A percentile compares a stretch with the other conserved stretches of the same genome.
Evolutionary conservation across 345 rosid species (phyloP).

Genomic region (Anastatica hierochuntica): DNA sequence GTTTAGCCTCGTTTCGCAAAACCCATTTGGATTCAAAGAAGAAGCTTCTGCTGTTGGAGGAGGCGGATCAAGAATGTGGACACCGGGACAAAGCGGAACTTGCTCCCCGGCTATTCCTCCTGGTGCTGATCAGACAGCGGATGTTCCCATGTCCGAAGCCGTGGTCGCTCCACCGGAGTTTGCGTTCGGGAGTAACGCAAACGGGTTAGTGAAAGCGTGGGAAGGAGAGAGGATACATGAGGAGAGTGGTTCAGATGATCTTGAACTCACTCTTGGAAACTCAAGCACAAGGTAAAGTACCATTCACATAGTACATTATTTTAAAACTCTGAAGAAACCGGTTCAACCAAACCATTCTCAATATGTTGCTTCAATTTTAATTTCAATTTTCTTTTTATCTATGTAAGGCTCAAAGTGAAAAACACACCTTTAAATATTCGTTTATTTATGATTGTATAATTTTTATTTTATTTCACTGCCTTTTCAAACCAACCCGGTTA

Average conservation of each 20-base stretch:
- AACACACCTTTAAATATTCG: slow-evolving; percentile 9
- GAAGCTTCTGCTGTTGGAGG: slow-evolving; percentile 34
- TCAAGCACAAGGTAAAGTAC: slow-evolving; percentile 52
- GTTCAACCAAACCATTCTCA: slow-evolving; percentile 5
- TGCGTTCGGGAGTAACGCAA: slow-evolving; percentile 64
- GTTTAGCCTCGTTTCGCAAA: slow-evolving; percentile 67
- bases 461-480: too few species aligned
- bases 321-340: too few species aligned
- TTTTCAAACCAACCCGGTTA: too few species aligned
- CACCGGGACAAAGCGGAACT: slow-evolving; percentile 94
- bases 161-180: slow-evolving; percentile 59
- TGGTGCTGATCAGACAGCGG: slow-evolving; percentile 63
- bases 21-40: slow-evolving; percentile 66
- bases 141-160: slow-evolving; percentile 73
- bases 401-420: slow-evolving; percentile 15
- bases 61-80: slow-evolving; percentile 75
- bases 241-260: slow-evolving; percentile 86
- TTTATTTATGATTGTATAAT: too few species aligned
- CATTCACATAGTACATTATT: slow-evolving; percentile 2
- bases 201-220: slow-evolving; percentile 90
- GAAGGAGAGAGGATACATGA: slow-evolving; percentile 98
- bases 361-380: not conserved
- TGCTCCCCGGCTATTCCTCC: slow-evolving; percentile 86
- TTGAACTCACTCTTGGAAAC: slow-evolving; percentile 95
- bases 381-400: not conserved